Conservation (phyloP, 2,329 filamentous ascomycete species). For the Claviceps paspali region DNA sequence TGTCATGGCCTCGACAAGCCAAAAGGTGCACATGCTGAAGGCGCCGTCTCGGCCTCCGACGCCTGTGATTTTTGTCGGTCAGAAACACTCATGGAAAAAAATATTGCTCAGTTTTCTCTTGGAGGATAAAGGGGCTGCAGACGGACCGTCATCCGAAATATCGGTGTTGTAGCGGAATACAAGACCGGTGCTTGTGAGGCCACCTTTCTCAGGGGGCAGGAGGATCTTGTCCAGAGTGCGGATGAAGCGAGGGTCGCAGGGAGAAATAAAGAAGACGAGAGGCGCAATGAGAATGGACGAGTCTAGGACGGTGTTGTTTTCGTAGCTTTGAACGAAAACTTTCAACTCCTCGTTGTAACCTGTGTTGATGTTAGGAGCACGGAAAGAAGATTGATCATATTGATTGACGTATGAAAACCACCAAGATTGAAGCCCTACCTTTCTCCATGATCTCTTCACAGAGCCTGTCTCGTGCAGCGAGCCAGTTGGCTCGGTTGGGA, state of each 20-base stretch:
- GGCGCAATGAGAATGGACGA: slow-evolving; percentile 63
- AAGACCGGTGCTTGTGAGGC: slow-evolving; percentile 57
- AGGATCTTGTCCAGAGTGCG: slow-evolving; percentile 60
- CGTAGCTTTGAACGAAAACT: slow-evolving; percentile 63
- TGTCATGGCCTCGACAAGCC: slow-evolving; percentile 66
- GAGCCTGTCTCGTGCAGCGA: slow-evolving; percentile 48
- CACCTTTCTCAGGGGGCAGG: slow-evolving; percentile 56
- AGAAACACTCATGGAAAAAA: not conserved
- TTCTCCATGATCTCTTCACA: slow-evolving; percentile 69
- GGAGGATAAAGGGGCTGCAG: too few species aligned
- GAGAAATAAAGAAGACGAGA: slow-evolving; percentile 64
- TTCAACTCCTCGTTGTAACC: slow-evolving; percentile 52
- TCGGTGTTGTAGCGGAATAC: slow-evolving; percentile 63
- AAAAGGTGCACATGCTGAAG: slow-evolving; percentile 72
- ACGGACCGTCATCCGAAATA: slow-evolving; percentile 49
- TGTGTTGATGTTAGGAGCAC: not conserved
- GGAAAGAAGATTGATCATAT: not conserved
- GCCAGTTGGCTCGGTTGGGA: slow-evolving; percentile 52
- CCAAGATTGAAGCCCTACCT: slow-evolving; percentile 18
- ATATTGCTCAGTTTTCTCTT: too few species aligned
- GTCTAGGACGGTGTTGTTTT: slow-evolving; percentile 54
- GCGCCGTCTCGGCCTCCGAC: slow-evolving; percentile 62
- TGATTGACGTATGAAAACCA: too few species aligned
- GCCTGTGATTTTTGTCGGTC: slow-evolving; percentile 26
- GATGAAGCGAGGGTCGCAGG: slow-evolving; percentile 61